Evolutionary conservation across 2,329 filamentous ascomycete genomes (phyloP).

Genomic region (Calonectria crousiana): DNA sequence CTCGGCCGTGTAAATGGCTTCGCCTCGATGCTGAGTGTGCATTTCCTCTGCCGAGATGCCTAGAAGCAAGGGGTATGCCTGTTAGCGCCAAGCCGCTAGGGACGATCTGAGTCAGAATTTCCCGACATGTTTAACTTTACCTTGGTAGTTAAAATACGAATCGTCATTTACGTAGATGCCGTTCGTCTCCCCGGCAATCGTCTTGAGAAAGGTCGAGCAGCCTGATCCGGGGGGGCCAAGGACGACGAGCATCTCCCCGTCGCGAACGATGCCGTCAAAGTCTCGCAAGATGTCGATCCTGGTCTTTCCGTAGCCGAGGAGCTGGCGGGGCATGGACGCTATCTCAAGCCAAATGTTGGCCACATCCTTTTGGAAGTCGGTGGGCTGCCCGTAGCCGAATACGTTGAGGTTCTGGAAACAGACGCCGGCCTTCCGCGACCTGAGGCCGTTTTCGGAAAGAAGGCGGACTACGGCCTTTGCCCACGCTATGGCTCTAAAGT

Average conservation of each 20-base stretch:
- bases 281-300: constrained; percentile 74
- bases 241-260: constrained; percentile 79
- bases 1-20: constrained; percentile 87
- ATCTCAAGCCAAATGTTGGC: constrained; percentile 68
- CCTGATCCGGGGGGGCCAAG: constrained; percentile 76
- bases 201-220: constrained; percentile 86
- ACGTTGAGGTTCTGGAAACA: constrained; percentile 74
- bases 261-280: constrained; percentile 74
- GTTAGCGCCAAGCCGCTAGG: not conserved
- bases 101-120: not conserved
- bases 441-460: constrained; percentile 28
- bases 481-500: constrained; percentile 36
- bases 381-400: constrained; percentile 75
- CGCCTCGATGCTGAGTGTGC: constrained; percentile 65
- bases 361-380: constrained; percentile 77
- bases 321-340: constrained; percentile 55
- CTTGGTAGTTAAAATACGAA: constrained; percentile 84
- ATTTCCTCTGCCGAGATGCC: constrained; percentile 39
- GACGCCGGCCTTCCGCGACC: constrained; percentile 61
- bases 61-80: constrained; percentile 16
- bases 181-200: constrained; percentile 82
- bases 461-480: constrained; percentile 37
- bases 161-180: constrained; percentile 77
- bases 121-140: constrained; percentile 46
- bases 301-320: constrained; percentile 65